A percentile compares a stretch with the other conserved stretches of the same genome.
These are phyloP conservation scores for Aleurites moluccanus DNA, from an alignment of 441 rosid genomes.

Conservation along the genomic window DNA sequence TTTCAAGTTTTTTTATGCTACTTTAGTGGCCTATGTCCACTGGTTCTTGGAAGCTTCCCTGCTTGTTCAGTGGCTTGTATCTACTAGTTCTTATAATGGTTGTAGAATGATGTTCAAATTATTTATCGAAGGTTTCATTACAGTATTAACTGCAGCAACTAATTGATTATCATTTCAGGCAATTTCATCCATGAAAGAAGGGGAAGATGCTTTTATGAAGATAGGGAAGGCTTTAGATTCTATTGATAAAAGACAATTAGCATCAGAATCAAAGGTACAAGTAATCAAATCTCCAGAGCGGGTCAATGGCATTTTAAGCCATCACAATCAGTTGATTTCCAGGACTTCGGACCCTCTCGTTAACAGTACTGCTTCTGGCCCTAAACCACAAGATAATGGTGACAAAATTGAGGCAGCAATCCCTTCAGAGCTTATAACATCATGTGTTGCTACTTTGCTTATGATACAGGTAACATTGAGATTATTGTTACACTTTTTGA, in stretches of 20 bases:
- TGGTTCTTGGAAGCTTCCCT: background rate
- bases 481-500: background rate
- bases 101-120: background rate
- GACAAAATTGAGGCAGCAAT: slow-evolving; percentile 48
- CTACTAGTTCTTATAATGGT: background rate
- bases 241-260: slow-evolving; percentile 43
- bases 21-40: no score
- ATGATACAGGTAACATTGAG: slow-evolving; percentile 72
- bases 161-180: slow-evolving; percentile 53
- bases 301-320: slow-evolving; percentile 36
- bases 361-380: slow-evolving; percentile 21
- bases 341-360: slow-evolving; percentile 33
- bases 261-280: slow-evolving; percentile 36
- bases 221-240: slow-evolving; percentile 72
- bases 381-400: slow-evolving; percentile 36
- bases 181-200: slow-evolving; percentile 66
- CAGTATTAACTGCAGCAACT: background rate
- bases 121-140: background rate
- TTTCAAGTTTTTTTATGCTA: no score
- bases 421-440: slow-evolving; percentile 74
- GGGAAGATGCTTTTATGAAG: slow-evolving; percentile 63
- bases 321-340: slow-evolving; percentile 35
- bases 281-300: slow-evolving; percentile 42
- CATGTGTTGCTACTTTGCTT: slow-evolving; percentile 85
- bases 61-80: background rate